Evolutionary conservation across 306 rosid genomes (phyloP).

Genomic region (Benincasa hispida): DNA sequence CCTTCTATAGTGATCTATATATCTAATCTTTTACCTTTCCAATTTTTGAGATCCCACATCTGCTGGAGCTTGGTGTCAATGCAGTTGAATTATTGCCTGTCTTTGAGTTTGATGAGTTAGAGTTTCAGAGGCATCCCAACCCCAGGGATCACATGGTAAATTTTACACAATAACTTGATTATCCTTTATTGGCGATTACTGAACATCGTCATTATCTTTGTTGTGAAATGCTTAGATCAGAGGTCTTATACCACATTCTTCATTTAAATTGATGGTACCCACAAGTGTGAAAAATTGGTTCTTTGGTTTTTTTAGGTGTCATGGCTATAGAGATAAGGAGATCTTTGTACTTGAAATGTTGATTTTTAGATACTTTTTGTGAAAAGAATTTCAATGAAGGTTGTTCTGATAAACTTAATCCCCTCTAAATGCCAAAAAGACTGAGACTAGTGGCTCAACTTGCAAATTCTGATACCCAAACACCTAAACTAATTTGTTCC

Average conservation of each 20-base stretch:
- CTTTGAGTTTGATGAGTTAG: conserved; percentile 91
- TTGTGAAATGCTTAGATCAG: background rate
- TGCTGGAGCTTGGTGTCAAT: conserved; percentile 87
- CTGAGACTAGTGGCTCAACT: background rate
- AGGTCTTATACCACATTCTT: background rate
- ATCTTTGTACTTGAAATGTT: background rate
- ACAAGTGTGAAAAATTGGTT: background rate
- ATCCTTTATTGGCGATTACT: background rate
- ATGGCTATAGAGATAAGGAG: background rate
- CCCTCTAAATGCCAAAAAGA: background rate
- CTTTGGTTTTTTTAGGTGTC: background rate
- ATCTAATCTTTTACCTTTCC: background rate
- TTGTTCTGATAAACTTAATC: background rate
- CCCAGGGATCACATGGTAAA: conserved; percentile 97
- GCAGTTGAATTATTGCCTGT: conserved; percentile 83
- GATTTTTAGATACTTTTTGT: background rate
- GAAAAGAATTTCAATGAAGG: background rate
- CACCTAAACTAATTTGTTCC: background rate
- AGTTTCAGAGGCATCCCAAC: conserved; percentile 74
- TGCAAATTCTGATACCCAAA: background rate
- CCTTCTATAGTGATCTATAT: background rate
- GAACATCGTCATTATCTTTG: background rate
- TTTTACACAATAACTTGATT: background rate
- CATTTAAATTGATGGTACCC: background rate
- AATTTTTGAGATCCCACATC: conserved; percentile 74